Conservation (phyloP, 352 stramenopile species). For the Globisporangium nunn region DNA sequence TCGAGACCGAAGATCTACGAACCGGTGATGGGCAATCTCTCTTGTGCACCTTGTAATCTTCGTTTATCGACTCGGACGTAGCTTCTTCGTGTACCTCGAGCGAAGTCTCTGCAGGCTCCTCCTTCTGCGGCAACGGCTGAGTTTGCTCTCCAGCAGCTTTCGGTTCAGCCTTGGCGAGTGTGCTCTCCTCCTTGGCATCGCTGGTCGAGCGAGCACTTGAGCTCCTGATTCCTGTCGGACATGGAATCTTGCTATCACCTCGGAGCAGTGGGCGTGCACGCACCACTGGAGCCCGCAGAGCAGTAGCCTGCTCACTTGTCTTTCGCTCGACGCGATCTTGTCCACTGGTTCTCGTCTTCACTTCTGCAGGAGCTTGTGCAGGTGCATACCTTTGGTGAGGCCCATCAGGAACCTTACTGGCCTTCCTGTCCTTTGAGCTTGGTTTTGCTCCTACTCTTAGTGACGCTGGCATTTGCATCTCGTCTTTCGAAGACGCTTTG, state of each 20-base stretch:
- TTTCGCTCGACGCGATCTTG: not conserved
- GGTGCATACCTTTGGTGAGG: not conserved
- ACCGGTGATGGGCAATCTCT: too few relatives aligned
- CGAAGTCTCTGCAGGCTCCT: not conserved
- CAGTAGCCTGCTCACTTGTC: not conserved
- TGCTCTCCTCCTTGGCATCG: not conserved
- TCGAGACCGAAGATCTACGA: too few relatives aligned
- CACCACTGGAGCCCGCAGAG: not conserved
- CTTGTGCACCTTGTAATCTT: not conserved
- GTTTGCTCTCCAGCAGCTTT: not conserved
- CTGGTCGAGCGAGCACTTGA: not conserved
- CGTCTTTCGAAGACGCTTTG: not conserved
- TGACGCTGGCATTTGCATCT: not conserved
- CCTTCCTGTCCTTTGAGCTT: not conserved
- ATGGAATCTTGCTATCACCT: slow-evolving; percentile 29
- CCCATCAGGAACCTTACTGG: too few relatives aligned
- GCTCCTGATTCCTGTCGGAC: slow-evolving; percentile 5
- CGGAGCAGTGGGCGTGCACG: slow-evolving; percentile 14
- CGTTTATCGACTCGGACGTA: too few relatives aligned
- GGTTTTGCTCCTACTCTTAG: slow-evolving; percentile 3
- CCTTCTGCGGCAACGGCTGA: too few relatives aligned
- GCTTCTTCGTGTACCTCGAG: not conserved
- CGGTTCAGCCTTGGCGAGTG: not conserved
- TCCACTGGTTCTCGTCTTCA: not conserved
- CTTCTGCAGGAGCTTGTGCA: not conserved